phyloP scores from a whole-genome alignment of 768 basidiomycete genomes.

The Pleurotus salmoneostramineus region DNA sequence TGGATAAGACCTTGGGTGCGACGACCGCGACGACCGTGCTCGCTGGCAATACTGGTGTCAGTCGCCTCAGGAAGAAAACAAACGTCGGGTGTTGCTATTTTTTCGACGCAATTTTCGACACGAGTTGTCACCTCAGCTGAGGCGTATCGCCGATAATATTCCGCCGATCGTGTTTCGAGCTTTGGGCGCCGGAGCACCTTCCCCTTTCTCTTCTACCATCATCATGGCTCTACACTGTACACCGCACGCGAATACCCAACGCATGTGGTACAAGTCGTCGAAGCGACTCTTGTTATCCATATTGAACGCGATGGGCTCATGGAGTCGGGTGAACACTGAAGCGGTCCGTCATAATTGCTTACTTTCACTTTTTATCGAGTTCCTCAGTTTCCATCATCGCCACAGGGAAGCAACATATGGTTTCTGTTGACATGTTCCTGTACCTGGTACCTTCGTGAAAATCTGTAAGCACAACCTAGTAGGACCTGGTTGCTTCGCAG shows the following conservation, averaged over 20 bases:
- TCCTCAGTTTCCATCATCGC: background rate
- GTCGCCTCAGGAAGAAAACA: too few species aligned
- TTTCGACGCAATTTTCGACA: too few species aligned
- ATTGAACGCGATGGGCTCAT: background rate
- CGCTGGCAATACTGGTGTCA: too few species aligned
- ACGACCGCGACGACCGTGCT: too few species aligned
- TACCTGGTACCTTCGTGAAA: slow-evolving; percentile 6
- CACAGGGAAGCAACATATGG: slow-evolving; percentile 2
- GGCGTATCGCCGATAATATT: too few species aligned
- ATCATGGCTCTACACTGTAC: too few species aligned
- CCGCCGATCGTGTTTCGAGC: too few species aligned
- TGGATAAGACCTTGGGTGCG: too few species aligned
- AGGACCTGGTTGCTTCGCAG: background rate
- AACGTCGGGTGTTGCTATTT: too few species aligned
- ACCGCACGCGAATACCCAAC: background rate
- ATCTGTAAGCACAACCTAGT: background rate
- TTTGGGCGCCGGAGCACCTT: too few species aligned
- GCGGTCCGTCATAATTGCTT: background rate
- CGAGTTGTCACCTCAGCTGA: too few species aligned
- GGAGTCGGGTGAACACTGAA: background rate
- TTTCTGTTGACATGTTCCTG: background rate
- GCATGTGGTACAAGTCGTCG: background rate
- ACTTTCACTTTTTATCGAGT: background rate
- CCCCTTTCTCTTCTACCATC: too few species aligned
- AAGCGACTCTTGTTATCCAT: background rate